Evolutionary conservation across 2,329 filamentous ascomycete species (phyloP), one percentile per base, ranked within the genome.

Genomic region (Chaetothyriales sp.): DNA sequence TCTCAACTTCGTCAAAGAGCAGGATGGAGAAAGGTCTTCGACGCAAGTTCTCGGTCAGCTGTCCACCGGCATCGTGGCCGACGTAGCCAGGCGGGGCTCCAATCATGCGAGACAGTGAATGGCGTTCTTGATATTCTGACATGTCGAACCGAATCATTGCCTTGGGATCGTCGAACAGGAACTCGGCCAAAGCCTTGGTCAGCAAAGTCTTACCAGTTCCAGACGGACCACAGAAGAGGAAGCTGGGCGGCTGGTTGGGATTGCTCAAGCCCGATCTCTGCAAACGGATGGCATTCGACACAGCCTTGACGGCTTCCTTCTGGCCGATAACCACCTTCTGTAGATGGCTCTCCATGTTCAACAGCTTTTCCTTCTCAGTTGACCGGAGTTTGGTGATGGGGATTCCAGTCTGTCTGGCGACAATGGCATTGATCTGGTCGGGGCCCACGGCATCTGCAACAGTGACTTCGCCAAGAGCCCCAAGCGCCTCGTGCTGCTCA

Each of bases 91-190:
- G 92, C 18, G 92, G 92, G 18, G 92, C 89, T 65, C 92, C 92
- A 60, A 98, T 98, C 87, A 98, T 95, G 54, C 92, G 81, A 65
- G 87, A 94, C 12, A 98, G 78, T 0, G 90, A 84, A 66, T 98
- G 92, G 4, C 90, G 83, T 69, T 98, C 92, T 68, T 98, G 93
- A 68, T 98, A 98, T 69, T 98, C 92, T 4, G 90, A 96, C 92
- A 98, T 98, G 66, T 98, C 92, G 71, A 98, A 94, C 42, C 92
- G 84, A 61, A 98, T 95, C 92, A 98, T 96, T 32, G 90, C 75
- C 73, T 95, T 95, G 22, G 90, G 72, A 60, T 98, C 92, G 65
- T 98, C 92, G 71, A 98, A 98, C 25, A 98, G 75, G 73, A 98
- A 98, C 67, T 98, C 92, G 47, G 92, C 92, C 53, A 98, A 76